Base-by-base conservation (phyloP, 1,284 basidiomycete genomes). In the Anthracocystis walkeri region DNA sequence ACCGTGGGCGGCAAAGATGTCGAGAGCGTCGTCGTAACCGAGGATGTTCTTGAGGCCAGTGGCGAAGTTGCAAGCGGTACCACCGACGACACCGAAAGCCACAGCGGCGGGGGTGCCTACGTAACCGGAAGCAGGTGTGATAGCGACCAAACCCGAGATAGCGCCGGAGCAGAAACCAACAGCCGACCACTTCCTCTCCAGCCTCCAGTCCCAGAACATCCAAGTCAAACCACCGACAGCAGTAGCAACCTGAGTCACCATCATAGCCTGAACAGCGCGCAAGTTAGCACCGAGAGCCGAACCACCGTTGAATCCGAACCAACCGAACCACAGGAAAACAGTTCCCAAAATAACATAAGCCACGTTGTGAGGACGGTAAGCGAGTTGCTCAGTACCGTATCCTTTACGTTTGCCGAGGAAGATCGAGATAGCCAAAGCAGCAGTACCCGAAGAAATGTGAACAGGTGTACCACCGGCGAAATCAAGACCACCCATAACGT, bases 161-260 rank as follows among this genome's bases (percentile, higher is more conserved):
- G 93, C 94, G 58, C 96, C 96, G 3, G 93, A 94, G 87, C 96
- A 99, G 88, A 99, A 96, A 16, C 95, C 95, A 71, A 99, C 93
- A 5, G 82, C 83, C 14, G 82, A 85, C 86, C 85, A 88, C 79
- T 88, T 87, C 48, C 85, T 74, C 80, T 87, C 87, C 27, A 71
- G 55, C 68, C 68, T 71, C 68, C 68, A 71, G 46, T 71, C 68
- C 68, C 68, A 71, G 63, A 83, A 66, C 84, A 87, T 85, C 87
- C 87, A 87, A 1, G 86, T 85, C 11, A 87, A 58, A 0, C 85
- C 87, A 40, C 85, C 87, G 16, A 86, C 93, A 90, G 7, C 93
- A 91, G 87, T 95, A 93, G 90, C 94, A 92, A 86, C 77, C 70
- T 87, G 86, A 31, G 87, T 87, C 31, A 85, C 85, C 66, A 85